Conservation (phyloP, 768 basidiomycete genomes). For the Hebeloma cylindrosporum region DNA sequence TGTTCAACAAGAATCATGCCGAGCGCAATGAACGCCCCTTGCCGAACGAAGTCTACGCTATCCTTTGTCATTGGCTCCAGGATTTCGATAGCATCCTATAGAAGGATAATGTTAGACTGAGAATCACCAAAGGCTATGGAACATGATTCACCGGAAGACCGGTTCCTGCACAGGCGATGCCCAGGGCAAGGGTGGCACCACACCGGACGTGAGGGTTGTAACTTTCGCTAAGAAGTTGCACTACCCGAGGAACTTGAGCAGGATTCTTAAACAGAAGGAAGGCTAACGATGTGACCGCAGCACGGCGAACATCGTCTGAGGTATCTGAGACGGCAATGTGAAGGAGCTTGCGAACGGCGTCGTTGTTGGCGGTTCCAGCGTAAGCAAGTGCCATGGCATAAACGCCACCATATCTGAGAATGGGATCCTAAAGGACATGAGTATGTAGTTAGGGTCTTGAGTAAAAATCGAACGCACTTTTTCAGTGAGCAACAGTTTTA, state of each 20-base stretch:
- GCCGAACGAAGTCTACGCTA: conserved; percentile 96
- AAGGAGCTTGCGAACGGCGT: conserved; percentile 85
- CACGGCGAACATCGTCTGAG: conserved; percentile 94
- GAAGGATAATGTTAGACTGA: conserved; percentile 9
- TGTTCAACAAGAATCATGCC: conserved; percentile 98
- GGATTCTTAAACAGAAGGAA: conserved; percentile 98
- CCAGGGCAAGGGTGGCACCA: conserved; percentile 93
- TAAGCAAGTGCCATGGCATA: conserved; percentile 96
- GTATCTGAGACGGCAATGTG: conserved; percentile 99
- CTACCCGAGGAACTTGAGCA: conserved; percentile 92
- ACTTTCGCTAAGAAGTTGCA: conserved; percentile 95
- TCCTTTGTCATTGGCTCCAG: conserved; percentile 98
- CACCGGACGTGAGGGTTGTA: conserved; percentile 99
- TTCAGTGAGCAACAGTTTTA: conserved; percentile 76
- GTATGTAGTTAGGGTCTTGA: background rate
- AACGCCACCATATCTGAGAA: conserved; percentile 95
- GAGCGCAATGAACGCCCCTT: conserved; percentile 93
- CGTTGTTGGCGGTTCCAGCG: conserved; percentile 93
- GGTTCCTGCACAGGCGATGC: conserved; percentile 96
- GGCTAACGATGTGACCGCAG: conserved; percentile 93
- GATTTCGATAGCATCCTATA: conserved; percentile 91
- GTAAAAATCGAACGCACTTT: conserved; percentile 55
- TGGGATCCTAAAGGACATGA: conserved; percentile 70
- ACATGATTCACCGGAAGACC: conserved; percentile 72
- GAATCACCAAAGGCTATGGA: background rate